Conservation (phyloP, 495 filamentous ascomycete genomes). For the Talaromyces wortmannii region DNA sequence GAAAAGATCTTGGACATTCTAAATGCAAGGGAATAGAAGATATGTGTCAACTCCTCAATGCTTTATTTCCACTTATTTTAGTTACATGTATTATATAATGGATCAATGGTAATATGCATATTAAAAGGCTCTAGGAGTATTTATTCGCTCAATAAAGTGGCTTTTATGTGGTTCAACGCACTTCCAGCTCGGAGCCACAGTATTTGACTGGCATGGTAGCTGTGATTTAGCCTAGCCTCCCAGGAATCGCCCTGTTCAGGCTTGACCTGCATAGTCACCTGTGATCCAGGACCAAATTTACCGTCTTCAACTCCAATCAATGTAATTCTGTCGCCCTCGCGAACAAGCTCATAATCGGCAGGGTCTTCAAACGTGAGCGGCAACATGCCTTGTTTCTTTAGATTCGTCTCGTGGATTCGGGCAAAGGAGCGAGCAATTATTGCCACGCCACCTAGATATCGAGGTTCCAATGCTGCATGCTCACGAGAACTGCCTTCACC, state of each 20-base stretch:
- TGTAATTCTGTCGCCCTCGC: slow-evolving; percentile 10
- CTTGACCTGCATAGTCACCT: slow-evolving; percentile 11
- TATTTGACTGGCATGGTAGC: slow-evolving; percentile 13
- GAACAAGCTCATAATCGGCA: slow-evolving; percentile 8
- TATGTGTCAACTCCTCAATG: too few relatives aligned
- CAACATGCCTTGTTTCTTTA: slow-evolving; percentile 19
- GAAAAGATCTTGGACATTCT: too few relatives aligned
- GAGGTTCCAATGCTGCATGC: slow-evolving; percentile 15
- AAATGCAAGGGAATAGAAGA: too few relatives aligned
- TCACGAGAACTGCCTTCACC: slow-evolving; percentile 17
- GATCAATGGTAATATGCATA: too few relatives aligned
- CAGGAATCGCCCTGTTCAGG: slow-evolving; percentile 9
- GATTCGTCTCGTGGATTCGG: slow-evolving; percentile 16
- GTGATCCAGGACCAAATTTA: slow-evolving; percentile 9
- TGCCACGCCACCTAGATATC: slow-evolving; percentile 12
- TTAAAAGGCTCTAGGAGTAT: too few relatives aligned
- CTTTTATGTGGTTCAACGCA: slow-evolving; percentile 18
- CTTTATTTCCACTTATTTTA: too few relatives aligned
- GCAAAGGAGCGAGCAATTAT: slow-evolving; percentile 16
- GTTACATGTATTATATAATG: too few relatives aligned
- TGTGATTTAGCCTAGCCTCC: slow-evolving; percentile 15
- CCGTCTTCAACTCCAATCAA: slow-evolving; percentile 16
- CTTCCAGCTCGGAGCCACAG: slow-evolving; percentile 16
- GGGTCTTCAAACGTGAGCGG: slow-evolving; percentile 9
- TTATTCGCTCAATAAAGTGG: slow-evolving; percentile 19